Conservation (phyloP, 495 filamentous ascomycete species). For the Penicillium canariense region DNA sequence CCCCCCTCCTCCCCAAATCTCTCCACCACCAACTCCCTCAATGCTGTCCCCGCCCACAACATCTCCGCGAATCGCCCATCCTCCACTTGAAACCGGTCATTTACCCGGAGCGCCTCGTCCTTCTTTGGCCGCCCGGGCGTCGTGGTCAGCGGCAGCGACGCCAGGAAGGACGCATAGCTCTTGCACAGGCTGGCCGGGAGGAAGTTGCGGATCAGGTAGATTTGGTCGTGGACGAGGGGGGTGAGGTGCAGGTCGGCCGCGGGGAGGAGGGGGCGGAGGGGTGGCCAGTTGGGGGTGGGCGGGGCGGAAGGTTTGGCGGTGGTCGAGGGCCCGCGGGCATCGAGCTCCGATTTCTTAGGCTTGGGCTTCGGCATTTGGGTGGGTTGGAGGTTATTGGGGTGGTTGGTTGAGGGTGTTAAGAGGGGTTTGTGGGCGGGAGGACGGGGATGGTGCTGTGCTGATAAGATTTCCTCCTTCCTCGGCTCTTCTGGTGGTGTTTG, state of each 20-base stretch:
- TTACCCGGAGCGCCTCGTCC: slow-evolving; percentile 82
- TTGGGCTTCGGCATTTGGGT: slow-evolving; percentile 22
- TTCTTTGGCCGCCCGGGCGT: slow-evolving; percentile 83
- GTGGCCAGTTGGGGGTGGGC: slow-evolving; percentile 67
- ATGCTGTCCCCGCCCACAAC: slow-evolving; percentile 58
- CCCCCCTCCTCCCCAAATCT: slow-evolving; percentile 17
- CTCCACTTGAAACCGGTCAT: slow-evolving; percentile 85
- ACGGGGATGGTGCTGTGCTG: background rate
- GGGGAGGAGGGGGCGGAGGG: slow-evolving; percentile 70
- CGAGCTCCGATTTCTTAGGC: slow-evolving; percentile 22
- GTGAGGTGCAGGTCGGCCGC: slow-evolving; percentile 59
- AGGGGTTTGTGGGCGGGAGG: background rate
- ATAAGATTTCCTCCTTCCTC: slow-evolving; percentile 1
- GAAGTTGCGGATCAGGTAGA: slow-evolving; percentile 74
- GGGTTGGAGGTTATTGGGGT: background rate
- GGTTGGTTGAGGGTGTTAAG: slow-evolving; percentile 11
- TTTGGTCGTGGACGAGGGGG: slow-evolving; percentile 61
- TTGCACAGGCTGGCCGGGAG: slow-evolving; percentile 79
- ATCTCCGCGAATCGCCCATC: slow-evolving; percentile 72
- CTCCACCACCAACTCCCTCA: slow-evolving; percentile 31
- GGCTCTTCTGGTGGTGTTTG: background rate
- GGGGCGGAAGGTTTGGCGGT: slow-evolving; percentile 11
- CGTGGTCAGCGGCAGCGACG: slow-evolving; percentile 70
- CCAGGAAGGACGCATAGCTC: slow-evolving; percentile 75
- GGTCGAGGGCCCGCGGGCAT: slow-evolving; percentile 11